Percentiles rank a stretch among this genome's conserved stretches.
phyloP scores from a whole-genome alignment of 768 basidiomycete species.

The Gymnopilus junonius region DNA sequence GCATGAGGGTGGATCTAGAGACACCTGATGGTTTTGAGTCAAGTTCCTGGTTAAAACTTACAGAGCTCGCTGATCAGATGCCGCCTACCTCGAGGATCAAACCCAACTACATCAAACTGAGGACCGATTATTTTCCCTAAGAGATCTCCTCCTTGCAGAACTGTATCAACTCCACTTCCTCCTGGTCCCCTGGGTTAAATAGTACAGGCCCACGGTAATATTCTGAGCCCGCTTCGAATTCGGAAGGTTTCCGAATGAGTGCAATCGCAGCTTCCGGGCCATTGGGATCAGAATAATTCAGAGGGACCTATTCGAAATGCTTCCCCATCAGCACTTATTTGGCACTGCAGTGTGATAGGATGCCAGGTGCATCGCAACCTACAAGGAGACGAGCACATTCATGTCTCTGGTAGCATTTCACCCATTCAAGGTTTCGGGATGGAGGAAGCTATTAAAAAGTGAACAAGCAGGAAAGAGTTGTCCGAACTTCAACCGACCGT shows the following conservation, averaged over 20 bases:
- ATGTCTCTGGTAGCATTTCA: slow-evolving; percentile 8
- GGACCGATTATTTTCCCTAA: slow-evolving; percentile 42
- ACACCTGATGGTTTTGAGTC: too few relatives aligned
- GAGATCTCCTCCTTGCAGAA: slow-evolving; percentile 20
- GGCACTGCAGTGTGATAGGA: too few relatives aligned
- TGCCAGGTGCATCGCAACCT: neutral
- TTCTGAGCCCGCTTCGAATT: slow-evolving; percentile 22
- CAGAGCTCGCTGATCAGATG: too few relatives aligned
- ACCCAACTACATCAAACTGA: slow-evolving; percentile 50
- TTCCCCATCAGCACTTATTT: too few relatives aligned
- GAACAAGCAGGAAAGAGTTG: too few relatives aligned
- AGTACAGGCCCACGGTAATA: slow-evolving; percentile 48
- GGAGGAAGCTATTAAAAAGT: neutral
- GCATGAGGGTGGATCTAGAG: too few relatives aligned
- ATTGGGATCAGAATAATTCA: slow-evolving; percentile 38
- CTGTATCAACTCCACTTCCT: slow-evolving; percentile 41
- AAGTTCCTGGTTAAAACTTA: too few relatives aligned
- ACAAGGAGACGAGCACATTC: slow-evolving; percentile 20
- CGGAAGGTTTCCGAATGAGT: slow-evolving; percentile 44
- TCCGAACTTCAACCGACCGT: too few relatives aligned
- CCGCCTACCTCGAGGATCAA: slow-evolving; percentile 52
- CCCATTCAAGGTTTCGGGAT: too few relatives aligned
- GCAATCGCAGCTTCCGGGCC: slow-evolving; percentile 45
- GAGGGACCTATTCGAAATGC: slow-evolving; percentile 14
- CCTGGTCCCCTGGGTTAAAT: slow-evolving; percentile 54